Evolutionary conservation across 805 yeast genomes (phyloP), one percentile per base, ranked within the genome.

Genomic region (Saturnispora dispora): DNA sequence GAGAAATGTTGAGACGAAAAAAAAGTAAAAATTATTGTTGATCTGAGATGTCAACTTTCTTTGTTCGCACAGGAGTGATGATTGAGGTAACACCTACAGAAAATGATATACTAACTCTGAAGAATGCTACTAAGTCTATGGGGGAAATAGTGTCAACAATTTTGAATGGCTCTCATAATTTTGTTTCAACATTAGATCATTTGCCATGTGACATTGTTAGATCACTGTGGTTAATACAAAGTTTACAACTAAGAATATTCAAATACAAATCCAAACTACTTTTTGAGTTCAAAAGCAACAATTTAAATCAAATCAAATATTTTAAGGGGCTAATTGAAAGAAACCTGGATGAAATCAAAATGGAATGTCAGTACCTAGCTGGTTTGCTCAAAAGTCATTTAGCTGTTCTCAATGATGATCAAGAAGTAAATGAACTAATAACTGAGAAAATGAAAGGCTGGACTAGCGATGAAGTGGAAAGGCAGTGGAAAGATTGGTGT

Each of bases 201-300:
- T 49, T 69, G 15, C 73, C 73, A 1, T 69, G 73, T 53, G 73
- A 69, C 48, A 54, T 69, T 8, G 68, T 66, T 20, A 53, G 71
- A 41, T 65, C 68, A 3, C 50, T 69, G 45, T 69, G 73, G 72
- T 36, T 69, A 9, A 61, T 66, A 5, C 73, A 69, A 52, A 60
- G 63, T 17, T 54, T 69, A 40, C 58, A 62, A 28, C 46, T 69
- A 28, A 55, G 58, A 40, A 60, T 56, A 25, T 61, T 59, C 5
- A 52, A 54, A 13, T 27, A 58, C 5, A 55, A 58, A 48, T 8
- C 33, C 3, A 50, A 53, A 33, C 44, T 60, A 3, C 20, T n/a
- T 23, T 28, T n/a, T 51, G 18, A 39, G 51, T 36, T 48, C 47
- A 13, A 37, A n/a, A 25, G 20, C 9, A 39, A 42, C 27, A 40